These are phyloP conservation scores for Gossypium australe DNA, from an alignment of 345 rosid genomes.

Conservation along the genomic window DNA sequence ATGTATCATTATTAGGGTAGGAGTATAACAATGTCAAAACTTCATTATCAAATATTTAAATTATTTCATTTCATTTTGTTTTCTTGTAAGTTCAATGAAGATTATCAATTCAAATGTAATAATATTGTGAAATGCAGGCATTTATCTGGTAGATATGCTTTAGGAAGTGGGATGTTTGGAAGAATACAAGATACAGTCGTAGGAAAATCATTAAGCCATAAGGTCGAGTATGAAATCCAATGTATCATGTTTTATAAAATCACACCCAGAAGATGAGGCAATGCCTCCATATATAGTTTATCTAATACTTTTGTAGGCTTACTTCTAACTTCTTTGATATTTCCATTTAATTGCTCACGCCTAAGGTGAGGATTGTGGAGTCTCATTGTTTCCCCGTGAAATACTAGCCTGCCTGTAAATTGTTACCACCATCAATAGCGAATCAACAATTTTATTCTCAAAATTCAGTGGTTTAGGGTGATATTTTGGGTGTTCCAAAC, in stretches of 20 bases:
- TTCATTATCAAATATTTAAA: too few relatives aligned
- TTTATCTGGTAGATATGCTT: background rate
- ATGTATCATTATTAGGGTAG: too few relatives aligned
- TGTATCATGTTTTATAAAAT: too few relatives aligned
- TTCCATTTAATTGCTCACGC: background rate
- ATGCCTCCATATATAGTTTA: too few relatives aligned
- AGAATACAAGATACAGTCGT: background rate
- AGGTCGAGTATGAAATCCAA: background rate
- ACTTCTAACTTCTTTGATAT: background rate
- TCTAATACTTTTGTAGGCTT: background rate
- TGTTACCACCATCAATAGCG: background rate
- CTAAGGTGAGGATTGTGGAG: background rate
- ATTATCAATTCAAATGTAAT: too few relatives aligned
- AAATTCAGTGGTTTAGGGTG: background rate
- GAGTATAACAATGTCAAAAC: too few relatives aligned
- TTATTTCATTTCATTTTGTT: too few relatives aligned
- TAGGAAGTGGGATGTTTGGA: background rate
- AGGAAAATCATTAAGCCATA: background rate
- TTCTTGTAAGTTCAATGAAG: too few relatives aligned
- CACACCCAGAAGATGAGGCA: too few relatives aligned
- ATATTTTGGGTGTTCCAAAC: background rate
- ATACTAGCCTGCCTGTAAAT: background rate
- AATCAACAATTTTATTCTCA: background rate
- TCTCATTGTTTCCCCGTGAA: background rate
- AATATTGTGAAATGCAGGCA: too few relatives aligned